These are phyloP conservation scores for Licmophora abbreviata DNA, from an alignment of 108 stramenopile species.

Conservation along the genomic window DNA sequence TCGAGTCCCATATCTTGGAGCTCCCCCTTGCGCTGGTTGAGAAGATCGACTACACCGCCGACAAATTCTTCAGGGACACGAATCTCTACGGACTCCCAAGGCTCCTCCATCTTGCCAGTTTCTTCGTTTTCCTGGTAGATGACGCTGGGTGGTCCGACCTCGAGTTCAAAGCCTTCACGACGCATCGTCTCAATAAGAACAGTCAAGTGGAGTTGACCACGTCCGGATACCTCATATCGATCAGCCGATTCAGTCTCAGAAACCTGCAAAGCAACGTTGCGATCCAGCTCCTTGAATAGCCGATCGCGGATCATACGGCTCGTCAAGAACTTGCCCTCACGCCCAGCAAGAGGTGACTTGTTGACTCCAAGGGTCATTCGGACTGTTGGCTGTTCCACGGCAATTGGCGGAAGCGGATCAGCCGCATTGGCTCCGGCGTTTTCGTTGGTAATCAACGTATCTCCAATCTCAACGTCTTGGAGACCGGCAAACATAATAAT, in stretches of 20 bases:
- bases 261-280: conserved; percentile 93
- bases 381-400: conserved; percentile 98
- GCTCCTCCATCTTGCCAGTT: conserved; percentile 89
- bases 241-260: conserved; percentile 93
- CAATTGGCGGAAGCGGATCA: conserved; percentile 88
- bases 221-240: conserved; percentile 91
- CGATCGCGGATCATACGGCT: conserved; percentile 96
- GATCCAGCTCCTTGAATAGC: conserved; percentile 91
- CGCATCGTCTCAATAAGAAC: conserved; percentile 99
- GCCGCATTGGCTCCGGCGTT: conserved; percentile 65
- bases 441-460: conserved; percentile 90
- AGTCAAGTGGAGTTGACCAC: conserved; percentile 97
- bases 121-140: conserved; percentile 87
- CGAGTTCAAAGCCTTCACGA: conserved; percentile 98
- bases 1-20: conserved; percentile 89
- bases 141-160: conserved; percentile 95
- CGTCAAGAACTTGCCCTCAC: conserved; percentile 96
- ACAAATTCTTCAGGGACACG: conserved; percentile 92
- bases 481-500: conserved; percentile 98
- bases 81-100: conserved; percentile 92
- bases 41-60: conserved; percentile 87
- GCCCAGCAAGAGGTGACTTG: conserved; percentile 96
- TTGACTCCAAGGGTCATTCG: conserved; percentile 98
- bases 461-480: conserved; percentile 86
- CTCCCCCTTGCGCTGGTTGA: conserved; percentile 93